These are phyloP conservation scores for Coemansia sp. DNA, from an alignment of 192 early-diverging fungal species.

Conservation along the genomic window DNA sequence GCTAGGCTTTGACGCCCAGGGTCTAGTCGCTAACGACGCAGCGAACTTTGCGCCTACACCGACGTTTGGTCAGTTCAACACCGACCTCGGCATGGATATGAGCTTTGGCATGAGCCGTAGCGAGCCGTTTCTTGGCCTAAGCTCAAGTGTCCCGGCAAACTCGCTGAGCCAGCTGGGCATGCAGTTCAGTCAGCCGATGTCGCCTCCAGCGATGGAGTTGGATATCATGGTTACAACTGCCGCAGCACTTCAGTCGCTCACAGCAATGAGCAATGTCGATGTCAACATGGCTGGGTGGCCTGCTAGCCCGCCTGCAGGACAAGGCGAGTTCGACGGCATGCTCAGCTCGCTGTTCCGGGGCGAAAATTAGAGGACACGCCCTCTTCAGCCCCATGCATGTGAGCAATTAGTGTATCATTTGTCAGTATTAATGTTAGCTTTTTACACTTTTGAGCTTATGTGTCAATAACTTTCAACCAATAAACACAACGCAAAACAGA, in stretches of 20 bases:
- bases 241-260: slow-evolving; percentile 9
- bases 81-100: slow-evolving; percentile 1
- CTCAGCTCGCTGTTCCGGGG: slow-evolving; percentile 19
- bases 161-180: slow-evolving; percentile 22
- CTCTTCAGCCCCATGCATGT: neutral
- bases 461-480: neutral
- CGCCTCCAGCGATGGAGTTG: slow-evolving; percentile 12
- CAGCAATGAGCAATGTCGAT: neutral
- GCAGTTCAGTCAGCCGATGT: slow-evolving; percentile 16
- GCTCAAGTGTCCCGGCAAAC: slow-evolving; percentile 5
- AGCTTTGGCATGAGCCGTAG: neutral
- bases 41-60: neutral
- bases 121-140: slow-evolving; percentile 5
- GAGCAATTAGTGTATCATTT: neutral
- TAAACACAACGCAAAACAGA: too few relatives aligned
- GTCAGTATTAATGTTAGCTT: neutral
- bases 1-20: neutral
- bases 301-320: slow-evolving; percentile 1
- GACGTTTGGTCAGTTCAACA: neutral
- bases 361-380: neutral
- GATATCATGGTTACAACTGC: slow-evolving; percentile 3
- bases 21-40: neutral
- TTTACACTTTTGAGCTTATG: neutral
- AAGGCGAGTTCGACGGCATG: slow-evolving; percentile 10
- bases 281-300: neutral